These are phyloP conservation scores for Sphenostylis stenocarpa DNA, from an alignment of 306 rosid genomes.

Conservation along the genomic window DNA sequence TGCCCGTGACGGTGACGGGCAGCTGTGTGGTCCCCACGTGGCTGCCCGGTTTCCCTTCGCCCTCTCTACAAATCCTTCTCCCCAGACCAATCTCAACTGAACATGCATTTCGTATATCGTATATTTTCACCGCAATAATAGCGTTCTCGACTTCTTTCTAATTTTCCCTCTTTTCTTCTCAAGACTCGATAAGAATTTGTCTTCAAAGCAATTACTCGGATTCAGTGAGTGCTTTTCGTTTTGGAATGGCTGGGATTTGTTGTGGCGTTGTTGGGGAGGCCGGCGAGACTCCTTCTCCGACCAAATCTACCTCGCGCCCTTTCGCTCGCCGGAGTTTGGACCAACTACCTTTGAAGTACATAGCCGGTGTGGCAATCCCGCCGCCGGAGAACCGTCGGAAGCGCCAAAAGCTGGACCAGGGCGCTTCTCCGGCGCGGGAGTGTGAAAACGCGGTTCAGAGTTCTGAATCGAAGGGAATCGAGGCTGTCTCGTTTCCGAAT, in stretches of 20 bases:
- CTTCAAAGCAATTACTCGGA: neutral
- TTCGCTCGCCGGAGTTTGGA: slow-evolving; percentile 60
- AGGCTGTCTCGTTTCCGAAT: neutral
- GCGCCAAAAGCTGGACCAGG: slow-evolving; percentile 51
- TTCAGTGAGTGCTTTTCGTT: neutral
- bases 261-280: slow-evolving; percentile 66
- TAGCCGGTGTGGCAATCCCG: slow-evolving; percentile 44
- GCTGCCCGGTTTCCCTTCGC: neutral
- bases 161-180: neutral
- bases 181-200: neutral
- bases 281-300: slow-evolving; percentile 51
- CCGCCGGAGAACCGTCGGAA: slow-evolving; percentile 38
- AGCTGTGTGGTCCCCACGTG: slow-evolving; percentile 69
- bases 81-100: slow-evolving; percentile 10
- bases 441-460: slow-evolving; percentile 32
- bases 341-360: slow-evolving; percentile 35
- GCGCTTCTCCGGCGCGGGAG: neutral
- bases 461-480: neutral
- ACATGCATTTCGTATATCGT: neutral
- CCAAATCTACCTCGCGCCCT: slow-evolving; percentile 40
- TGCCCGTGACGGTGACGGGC: slow-evolving; percentile 89
- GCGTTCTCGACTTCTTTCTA: too few relatives aligned
- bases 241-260: slow-evolving; percentile 74
- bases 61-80: slow-evolving; percentile 42
- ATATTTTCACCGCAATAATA: too few relatives aligned